Conservation (phyloP, 169 alveolate genomes). For the Plasmodium gaboni region DNA sequence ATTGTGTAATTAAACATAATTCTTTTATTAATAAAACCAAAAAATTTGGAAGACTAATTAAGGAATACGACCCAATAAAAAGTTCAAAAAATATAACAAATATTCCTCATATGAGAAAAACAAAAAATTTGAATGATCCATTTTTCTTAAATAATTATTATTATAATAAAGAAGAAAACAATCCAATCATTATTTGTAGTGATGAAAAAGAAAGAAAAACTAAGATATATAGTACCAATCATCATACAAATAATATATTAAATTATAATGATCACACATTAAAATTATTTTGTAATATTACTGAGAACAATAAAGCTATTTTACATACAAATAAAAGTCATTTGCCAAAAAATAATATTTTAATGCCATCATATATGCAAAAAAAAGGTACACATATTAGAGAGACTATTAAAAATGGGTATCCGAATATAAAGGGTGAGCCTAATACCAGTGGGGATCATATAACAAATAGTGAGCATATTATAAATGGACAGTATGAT, state of each 20-base stretch:
- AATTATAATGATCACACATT: constrained; percentile 40
- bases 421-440: too few species aligned
- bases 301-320: constrained; percentile 26
- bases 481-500: neutral
- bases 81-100: constrained; percentile 1
- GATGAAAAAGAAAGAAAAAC: constrained; percentile 8
- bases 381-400: neutral
- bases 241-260: constrained; percentile 28
- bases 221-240: constrained; percentile 25
- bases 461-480: neutral
- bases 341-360: too few species aligned
- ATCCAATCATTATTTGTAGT: constrained; percentile 3
- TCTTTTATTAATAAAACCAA: constrained; percentile 7
- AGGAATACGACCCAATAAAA: constrained; percentile 22
- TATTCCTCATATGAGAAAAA: constrained; percentile 14
- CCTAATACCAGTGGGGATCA: neutral
- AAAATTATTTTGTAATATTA: constrained; percentile 32
- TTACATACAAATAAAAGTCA: constrained; percentile 6
- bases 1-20: constrained; percentile 10
- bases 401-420: too few species aligned
- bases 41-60: constrained; percentile 17
- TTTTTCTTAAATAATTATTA: neutral
- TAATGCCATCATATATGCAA: neutral
- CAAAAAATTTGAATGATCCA: neutral
- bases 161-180: constrained; percentile 1